A percentile compares a stretch with the other conserved stretches of the same genome.
Evolutionary conservation across 805 yeast genomes (phyloP).

Genomic region (Pichia exigua): DNA sequence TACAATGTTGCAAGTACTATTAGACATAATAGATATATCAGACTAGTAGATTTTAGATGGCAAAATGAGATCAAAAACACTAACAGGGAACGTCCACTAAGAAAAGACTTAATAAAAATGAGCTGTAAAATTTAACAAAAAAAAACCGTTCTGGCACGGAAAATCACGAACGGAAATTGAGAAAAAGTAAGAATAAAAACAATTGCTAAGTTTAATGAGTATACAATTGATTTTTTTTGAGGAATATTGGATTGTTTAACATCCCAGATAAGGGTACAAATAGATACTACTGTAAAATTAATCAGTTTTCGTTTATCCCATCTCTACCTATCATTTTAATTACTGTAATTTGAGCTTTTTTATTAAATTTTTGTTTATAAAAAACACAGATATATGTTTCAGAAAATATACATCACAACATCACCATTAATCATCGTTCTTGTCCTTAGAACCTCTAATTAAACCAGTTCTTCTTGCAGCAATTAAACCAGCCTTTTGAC

Average conservation of each 20-base stretch:
- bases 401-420: slow-evolving; percentile 2
- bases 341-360: slow-evolving; percentile 1
- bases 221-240: too few relatives aligned
- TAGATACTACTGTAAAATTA: neutral
- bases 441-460: slow-evolving; percentile 95
- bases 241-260: too few relatives aligned
- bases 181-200: too few relatives aligned
- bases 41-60: neutral
- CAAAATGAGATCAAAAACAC: neutral
- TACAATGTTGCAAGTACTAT: slow-evolving; percentile 11
- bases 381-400: slow-evolving; percentile 6
- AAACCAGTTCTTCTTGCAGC: slow-evolving; percentile 99
- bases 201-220: too few relatives aligned
- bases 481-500: slow-evolving; percentile 99
- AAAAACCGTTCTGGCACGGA: too few relatives aligned
- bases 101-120: too few relatives aligned
- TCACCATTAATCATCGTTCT: slow-evolving; percentile 26
- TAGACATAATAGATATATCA: neutral
- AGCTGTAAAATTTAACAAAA: too few relatives aligned
- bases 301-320: neutral
- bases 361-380: slow-evolving; percentile 4
- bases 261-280: too few relatives aligned
- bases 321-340: neutral
- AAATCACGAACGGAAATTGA: too few relatives aligned
- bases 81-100: too few relatives aligned